phyloP scores from a whole-genome alignment of 1,284 basidiomycete species.

The Ustilago shanxiensis region DNA sequence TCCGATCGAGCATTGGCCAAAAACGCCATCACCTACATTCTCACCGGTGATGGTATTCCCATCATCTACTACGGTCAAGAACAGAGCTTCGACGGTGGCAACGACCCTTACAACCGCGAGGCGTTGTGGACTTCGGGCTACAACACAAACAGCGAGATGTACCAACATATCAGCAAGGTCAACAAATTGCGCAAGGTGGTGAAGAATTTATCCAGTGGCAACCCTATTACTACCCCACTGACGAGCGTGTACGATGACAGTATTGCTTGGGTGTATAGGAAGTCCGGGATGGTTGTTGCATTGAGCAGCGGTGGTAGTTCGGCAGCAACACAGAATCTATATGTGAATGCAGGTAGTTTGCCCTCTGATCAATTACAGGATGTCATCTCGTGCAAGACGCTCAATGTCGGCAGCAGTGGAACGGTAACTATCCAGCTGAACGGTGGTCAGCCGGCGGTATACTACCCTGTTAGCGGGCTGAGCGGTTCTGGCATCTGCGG shows the following conservation, averaged over 20 bases:
- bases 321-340: constrained; percentile 68
- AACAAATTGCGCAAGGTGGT: constrained; percentile 78
- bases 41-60: constrained; percentile 74
- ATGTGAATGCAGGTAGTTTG: constrained; percentile 63
- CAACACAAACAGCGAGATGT: constrained; percentile 71
- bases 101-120: constrained; percentile 46
- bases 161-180: constrained; percentile 74
- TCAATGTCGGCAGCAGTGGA: constrained; percentile 73
- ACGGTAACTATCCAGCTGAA: constrained; percentile 63
- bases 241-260: constrained; percentile 43
- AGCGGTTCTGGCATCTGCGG: constrained; percentile 25
- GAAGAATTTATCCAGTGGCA: constrained; percentile 70
- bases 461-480: constrained; percentile 15
- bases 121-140: constrained; percentile 29
- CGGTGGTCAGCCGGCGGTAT: constrained; percentile 23
- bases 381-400: constrained; percentile 75
- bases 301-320: constrained; percentile 77
- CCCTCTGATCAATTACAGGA: constrained; percentile 76
- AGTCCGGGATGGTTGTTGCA: constrained; percentile 78
- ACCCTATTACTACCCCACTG: constrained; percentile 75
- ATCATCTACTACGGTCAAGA: constrained; percentile 76
- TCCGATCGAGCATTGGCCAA: constrained; percentile 62
- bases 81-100: constrained; percentile 73
- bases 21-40: constrained; percentile 72
- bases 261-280: constrained; percentile 75